Base-by-base conservation (phyloP, 2,329 filamentous ascomycete genomes). In the Hymenoscyphus fructigenus region DNA sequence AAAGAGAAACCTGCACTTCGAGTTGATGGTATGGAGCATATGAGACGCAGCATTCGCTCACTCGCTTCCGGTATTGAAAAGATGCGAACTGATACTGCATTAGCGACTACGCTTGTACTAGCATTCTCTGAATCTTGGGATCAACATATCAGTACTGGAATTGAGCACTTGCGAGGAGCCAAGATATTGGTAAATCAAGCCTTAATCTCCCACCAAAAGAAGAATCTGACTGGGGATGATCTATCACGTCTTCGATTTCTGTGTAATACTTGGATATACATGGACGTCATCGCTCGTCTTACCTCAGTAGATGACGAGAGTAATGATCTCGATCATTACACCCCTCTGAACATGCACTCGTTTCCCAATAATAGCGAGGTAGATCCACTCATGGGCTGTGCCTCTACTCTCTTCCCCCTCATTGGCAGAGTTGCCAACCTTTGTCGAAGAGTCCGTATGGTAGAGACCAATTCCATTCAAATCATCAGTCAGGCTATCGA, bases 101-200 rank as follows among this genome's bases (percentile, higher is more conserved):
- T 91, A 53, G 89, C 88, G 3, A 91, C 89, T n/a, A 89, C 88
- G 0, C 77, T 91, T 7, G 85, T 86, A 1, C 79, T 91, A 12
- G 88, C 87, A 4, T 91, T 91, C 72, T 85, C 87, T 0, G 88
- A 91, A 71, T 88, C 87, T 0, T 91, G 89, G 88, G 88, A 91
- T 71, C 83, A 85, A 66, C 86, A 90, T 68, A 89, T 87, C 59
- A 85, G 84, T 34, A 90, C 87, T 10, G 89, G 89, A 5, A 88
- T 90, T 62, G 83, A 88, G 65, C 88, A 91, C 76, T 83, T 91
- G 68, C 85, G 86, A 67, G 88, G 88, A 34, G 88, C 89, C 9
- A 88, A 85, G 71, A 81, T 85, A 17, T 75, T 91, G 61, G 84
- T 91, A 62, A 83, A 85, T 60, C 83, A 85, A 70, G 85, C 86